Percentiles rank a stretch among this genome's conserved stretches.
Conservation (phyloP, 176 grass and related monocot genomes). For the Oryza officinalis region DNA sequence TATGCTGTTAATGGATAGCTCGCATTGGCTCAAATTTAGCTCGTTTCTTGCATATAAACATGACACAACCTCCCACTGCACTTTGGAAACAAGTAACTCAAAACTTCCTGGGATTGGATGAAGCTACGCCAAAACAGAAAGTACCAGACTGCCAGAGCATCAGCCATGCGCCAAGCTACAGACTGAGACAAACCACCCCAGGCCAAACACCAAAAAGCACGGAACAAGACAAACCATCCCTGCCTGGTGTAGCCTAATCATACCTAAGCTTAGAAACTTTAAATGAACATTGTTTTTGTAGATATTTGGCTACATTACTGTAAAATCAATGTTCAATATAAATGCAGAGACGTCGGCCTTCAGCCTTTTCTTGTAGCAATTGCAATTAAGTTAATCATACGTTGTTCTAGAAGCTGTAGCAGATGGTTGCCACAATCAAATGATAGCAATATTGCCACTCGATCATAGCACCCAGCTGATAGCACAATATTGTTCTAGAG, state of each 20-base stretch:
- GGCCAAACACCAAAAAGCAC: background rate
- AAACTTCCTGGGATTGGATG: background rate
- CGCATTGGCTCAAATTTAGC: constrained; percentile 11
- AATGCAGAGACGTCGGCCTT: background rate
- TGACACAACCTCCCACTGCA: constrained; percentile 9
- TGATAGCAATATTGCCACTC: background rate
- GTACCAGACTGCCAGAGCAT: background rate
- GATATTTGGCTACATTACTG: background rate
- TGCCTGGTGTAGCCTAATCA: background rate
- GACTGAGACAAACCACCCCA: background rate
- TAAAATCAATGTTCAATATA: constrained; percentile 7
- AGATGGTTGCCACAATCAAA: background rate
- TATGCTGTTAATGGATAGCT: background rate
- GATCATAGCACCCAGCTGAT: background rate
- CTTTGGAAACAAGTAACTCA: constrained; percentile 22
- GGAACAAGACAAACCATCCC: background rate
- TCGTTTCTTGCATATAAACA: constrained; percentile 12
- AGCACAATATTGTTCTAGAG: background rate
- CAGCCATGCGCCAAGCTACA: background rate
- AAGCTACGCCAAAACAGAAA: background rate
- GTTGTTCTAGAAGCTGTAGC: constrained; percentile 1
- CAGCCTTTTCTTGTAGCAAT: background rate
- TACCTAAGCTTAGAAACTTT: constrained; percentile 4
- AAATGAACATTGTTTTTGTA: constrained; percentile 12
- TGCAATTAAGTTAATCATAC: background rate